Evolutionary conservation across 306 rosid genomes (phyloP).

Genomic region (Pterocarpus santalinus): DNA sequence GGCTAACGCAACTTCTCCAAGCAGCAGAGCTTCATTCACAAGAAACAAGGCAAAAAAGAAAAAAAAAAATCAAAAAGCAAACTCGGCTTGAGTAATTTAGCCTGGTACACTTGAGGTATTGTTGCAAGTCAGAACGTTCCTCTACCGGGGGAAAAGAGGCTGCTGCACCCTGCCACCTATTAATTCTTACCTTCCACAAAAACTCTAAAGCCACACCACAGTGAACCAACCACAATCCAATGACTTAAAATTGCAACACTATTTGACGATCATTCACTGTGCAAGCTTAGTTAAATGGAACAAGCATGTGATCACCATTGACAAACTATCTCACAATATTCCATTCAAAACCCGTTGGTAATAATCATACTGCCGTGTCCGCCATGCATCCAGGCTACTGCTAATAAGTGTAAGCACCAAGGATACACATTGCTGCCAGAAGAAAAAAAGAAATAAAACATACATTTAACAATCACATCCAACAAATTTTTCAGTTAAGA

Average conservation of each 20-base stretch:
- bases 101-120: background rate
- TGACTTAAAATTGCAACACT: constrained; percentile 37
- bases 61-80: constrained; percentile 9
- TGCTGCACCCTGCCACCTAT: constrained; percentile 48
- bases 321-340: constrained; percentile 71
- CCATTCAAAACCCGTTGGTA: constrained; percentile 97
- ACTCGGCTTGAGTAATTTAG: background rate
- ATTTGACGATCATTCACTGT: constrained; percentile 44
- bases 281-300: constrained; percentile 56
- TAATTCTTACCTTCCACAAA: constrained; percentile 47
- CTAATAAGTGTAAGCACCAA: constrained; percentile 94
- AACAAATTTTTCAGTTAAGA: background rate
- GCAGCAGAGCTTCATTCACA: constrained; percentile 51
- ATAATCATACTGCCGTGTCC: constrained; percentile 95
- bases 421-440: constrained; percentile 92
- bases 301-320: constrained; percentile 48
- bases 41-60: constrained; percentile 13
- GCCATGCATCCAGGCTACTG: constrained; percentile 98
- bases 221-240: constrained; percentile 51
- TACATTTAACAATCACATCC: constrained; percentile 26
- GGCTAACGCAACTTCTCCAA: constrained; percentile 41
- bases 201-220: constrained; percentile 48
- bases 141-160: constrained; percentile 24
- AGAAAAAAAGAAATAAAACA: background rate
- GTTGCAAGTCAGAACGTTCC: constrained; percentile 48